Percentiles rank a stretch among this genome's conserved stretches.
Conservation (phyloP, 208 protist genomes). For the Endotrypanum monterogeii region DNA sequence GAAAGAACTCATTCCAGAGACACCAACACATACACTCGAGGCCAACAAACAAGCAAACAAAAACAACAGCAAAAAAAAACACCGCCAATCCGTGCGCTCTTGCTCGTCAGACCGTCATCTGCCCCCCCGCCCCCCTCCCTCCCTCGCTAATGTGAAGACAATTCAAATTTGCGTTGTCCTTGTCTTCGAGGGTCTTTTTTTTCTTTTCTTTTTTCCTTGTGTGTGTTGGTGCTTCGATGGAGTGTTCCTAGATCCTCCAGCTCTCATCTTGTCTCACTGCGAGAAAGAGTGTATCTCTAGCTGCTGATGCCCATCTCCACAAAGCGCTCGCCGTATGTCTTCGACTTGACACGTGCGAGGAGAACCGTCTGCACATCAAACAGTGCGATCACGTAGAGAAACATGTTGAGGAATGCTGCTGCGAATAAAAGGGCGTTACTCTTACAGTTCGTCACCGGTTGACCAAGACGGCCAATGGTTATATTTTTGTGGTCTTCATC, state of each 20-base stretch:
- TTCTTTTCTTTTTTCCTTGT: background rate
- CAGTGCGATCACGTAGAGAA: slow-evolving; percentile 67
- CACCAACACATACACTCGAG: no score
- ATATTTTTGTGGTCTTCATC: slow-evolving; percentile 34
- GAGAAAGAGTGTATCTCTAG: slow-evolving; percentile 17
- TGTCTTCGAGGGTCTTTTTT: slow-evolving; percentile 5
- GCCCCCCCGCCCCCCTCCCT: background rate
- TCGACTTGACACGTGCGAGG: slow-evolving; percentile 73
- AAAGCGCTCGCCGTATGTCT: slow-evolving; percentile 84
- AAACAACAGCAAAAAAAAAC: no score
- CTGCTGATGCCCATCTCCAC: slow-evolving; percentile 86
- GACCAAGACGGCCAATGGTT: slow-evolving; percentile 50
- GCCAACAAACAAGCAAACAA: no score
- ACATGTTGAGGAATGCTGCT: slow-evolving; percentile 51
- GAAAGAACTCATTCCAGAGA: no score
- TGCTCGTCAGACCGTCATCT: no score
- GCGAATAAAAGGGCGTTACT: slow-evolving; percentile 58
- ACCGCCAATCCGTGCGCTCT: background rate
- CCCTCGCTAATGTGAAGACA: background rate
- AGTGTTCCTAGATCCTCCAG: background rate
- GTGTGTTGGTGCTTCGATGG: background rate
- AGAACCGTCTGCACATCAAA: slow-evolving; percentile 87
- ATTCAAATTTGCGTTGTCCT: background rate
- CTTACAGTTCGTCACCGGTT: slow-evolving; percentile 55
- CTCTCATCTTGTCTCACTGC: slow-evolving; percentile 4